phyloP scores from a whole-genome alignment of 2,329 filamentous ascomycete species.

The Davidsoniella neocaledoniae region DNA sequence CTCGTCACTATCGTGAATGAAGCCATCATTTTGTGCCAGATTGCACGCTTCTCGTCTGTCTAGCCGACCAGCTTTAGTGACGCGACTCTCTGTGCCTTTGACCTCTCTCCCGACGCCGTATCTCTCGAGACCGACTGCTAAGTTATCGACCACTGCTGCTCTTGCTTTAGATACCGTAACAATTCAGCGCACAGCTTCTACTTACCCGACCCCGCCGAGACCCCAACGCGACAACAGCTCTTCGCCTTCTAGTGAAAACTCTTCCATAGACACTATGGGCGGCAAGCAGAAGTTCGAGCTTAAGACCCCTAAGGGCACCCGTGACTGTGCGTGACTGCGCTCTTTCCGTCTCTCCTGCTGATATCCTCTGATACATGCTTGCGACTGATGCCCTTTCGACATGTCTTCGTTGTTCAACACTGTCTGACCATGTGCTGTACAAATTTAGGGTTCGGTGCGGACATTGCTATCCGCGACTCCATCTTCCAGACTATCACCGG shows the following conservation, averaged over 20 bases:
- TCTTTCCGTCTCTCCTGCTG: background rate
- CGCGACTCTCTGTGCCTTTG: background rate
- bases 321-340: constrained; percentile 43
- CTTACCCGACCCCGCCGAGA: background rate
- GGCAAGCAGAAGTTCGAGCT: constrained; percentile 44
- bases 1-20: constrained; percentile 5
- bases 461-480: constrained; percentile 65
- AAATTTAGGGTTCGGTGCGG: constrained; percentile 45
- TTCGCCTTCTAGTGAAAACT: background rate
- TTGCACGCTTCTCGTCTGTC: constrained; percentile 5
- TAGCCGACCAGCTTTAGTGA: background rate
- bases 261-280: constrained; percentile 18
- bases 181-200: background rate
- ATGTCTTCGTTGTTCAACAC: constrained; percentile 1
- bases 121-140: background rate
- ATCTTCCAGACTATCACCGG: constrained; percentile 61
- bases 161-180: background rate
- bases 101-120: background rate
- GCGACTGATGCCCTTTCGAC: background rate
- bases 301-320: constrained; percentile 83
- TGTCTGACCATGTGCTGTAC: background rate
- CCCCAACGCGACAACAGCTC: background rate
- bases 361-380: too few species aligned
- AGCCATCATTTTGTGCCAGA: background rate
- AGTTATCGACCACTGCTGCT: too few species aligned